Evolutionary conservation across 2,329 filamentous ascomycete species (phyloP).

Genomic region (Chaetomium sp.): DNA sequence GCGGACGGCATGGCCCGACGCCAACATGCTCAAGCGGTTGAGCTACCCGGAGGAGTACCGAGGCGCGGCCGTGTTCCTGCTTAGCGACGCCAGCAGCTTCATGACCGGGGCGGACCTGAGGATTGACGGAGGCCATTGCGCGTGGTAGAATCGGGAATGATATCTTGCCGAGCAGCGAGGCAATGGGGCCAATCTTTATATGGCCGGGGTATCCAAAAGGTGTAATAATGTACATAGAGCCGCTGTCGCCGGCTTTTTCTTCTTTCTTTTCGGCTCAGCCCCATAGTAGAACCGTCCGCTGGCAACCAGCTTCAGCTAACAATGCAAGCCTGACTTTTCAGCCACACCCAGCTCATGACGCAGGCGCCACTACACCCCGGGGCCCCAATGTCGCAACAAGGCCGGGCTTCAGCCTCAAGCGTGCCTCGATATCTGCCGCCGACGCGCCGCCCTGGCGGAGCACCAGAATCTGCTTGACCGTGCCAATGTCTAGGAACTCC

Average conservation of each 20-base stretch:
- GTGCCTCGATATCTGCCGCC: conserved; percentile 49
- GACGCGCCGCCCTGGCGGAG: conserved; percentile 47
- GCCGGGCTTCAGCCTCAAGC: conserved; percentile 49
- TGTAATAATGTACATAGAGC: conserved; percentile 27
- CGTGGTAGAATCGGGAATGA: conserved; percentile 50
- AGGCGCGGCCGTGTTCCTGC: conserved; percentile 68
- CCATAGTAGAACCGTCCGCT: neutral
- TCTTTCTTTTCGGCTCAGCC: neutral
- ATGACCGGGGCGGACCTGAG: conserved; percentile 71
- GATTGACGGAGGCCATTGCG: conserved; percentile 70
- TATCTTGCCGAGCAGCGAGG: neutral
- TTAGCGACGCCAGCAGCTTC: conserved; percentile 68
- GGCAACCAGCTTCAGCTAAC: conserved; percentile 8
- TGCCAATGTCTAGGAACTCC: conserved; percentile 53
- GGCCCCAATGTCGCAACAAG: conserved; percentile 50
- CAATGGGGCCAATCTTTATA: neutral
- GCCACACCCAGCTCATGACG: conserved; percentile 31
- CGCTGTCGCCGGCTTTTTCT: neutral
- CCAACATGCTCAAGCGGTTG: conserved; percentile 80
- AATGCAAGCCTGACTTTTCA: conserved; percentile 12
- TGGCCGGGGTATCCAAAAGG: conserved; percentile 24
- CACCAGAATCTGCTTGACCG: conserved; percentile 50
- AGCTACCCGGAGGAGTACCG: conserved; percentile 70
- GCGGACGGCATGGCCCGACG: conserved; percentile 69
- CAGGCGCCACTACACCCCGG: conserved; percentile 44